These are phyloP conservation scores for Candida sp. DNA, from an alignment of 1,139 yeast genomes.

Conservation along the genomic window DNA sequence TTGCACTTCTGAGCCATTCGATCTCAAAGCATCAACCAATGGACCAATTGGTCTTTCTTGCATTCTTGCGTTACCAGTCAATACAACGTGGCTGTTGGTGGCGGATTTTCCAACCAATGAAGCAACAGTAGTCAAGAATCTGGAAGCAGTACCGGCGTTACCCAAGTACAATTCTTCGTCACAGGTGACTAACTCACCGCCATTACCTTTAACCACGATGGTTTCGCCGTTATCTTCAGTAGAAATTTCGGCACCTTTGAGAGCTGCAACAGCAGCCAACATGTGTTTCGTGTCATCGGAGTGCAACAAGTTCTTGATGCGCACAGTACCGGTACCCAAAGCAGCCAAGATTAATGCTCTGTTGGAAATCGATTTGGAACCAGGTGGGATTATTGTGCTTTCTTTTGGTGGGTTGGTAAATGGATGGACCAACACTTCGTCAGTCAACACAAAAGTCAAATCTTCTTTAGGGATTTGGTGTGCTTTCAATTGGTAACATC, in stretches of 20 bases:
- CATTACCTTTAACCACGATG: slow-evolving; percentile 84
- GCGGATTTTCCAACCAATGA: slow-evolving; percentile 62
- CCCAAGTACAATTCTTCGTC: slow-evolving; percentile 80
- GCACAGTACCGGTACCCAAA: slow-evolving; percentile 83
- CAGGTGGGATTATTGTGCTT: slow-evolving; percentile 81
- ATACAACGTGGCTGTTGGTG: slow-evolving; percentile 48
- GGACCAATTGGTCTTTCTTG: slow-evolving; percentile 99
- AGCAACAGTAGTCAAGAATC: slow-evolving; percentile 93
- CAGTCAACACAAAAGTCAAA: slow-evolving; percentile 83
- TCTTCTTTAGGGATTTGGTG: slow-evolving; percentile 83
- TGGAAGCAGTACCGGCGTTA: slow-evolving; percentile 98
- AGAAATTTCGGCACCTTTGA: slow-evolving; percentile 82
- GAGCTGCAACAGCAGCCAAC: slow-evolving; percentile 82
- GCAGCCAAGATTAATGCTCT: slow-evolving; percentile 95
- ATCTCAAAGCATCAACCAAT: slow-evolving; percentile 84
- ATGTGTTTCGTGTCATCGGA: slow-evolving; percentile 97
- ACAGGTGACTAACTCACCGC: slow-evolving; percentile 72
- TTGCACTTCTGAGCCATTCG: slow-evolving; percentile 77
- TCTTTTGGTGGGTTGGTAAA: slow-evolving; percentile 47
- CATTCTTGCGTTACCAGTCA: slow-evolving; percentile 98
- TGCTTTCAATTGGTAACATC: slow-evolving; percentile 88
- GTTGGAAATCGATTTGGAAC: slow-evolving; percentile 96
- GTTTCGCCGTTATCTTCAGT: slow-evolving; percentile 91
- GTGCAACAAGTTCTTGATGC: slow-evolving; percentile 83
- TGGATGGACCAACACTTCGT: slow-evolving; percentile 71